phyloP scores from a whole-genome alignment of 805 yeast genomes.

The Nakazawaea holstii region DNA sequence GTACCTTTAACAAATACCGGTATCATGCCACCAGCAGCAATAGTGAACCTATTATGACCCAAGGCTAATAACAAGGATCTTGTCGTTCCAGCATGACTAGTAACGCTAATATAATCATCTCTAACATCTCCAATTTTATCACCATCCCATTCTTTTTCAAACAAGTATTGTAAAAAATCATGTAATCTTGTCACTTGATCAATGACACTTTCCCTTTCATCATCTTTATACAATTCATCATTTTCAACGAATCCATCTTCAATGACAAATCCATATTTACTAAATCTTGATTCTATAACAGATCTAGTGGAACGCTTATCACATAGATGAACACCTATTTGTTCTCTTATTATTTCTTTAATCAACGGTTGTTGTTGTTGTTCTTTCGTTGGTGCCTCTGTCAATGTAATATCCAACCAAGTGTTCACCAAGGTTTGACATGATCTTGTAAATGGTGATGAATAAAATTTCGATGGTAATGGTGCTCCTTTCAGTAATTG shows the following conservation, averaged over 20 bases:
- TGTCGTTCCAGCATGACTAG: slow-evolving; percentile 61
- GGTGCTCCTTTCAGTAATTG: slow-evolving; percentile 46
- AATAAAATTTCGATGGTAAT: slow-evolving; percentile 49
- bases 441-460: slow-evolving; percentile 62
- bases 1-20: slow-evolving; percentile 49
- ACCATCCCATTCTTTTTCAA: slow-evolving; percentile 20
- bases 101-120: slow-evolving; percentile 35
- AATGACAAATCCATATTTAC: slow-evolving; percentile 34
- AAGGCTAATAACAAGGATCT: slow-evolving; percentile 44
- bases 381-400: slow-evolving; percentile 14
- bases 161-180: slow-evolving; percentile 36
- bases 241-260: slow-evolving; percentile 42
- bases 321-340: slow-evolving; percentile 54
- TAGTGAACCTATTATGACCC: slow-evolving; percentile 50
- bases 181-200: slow-evolving; percentile 48
- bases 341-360: slow-evolving; percentile 52
- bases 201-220: slow-evolving; percentile 40
- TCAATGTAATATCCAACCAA: slow-evolving; percentile 35
- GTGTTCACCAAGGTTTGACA: slow-evolving; percentile 51
- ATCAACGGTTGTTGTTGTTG: slow-evolving; percentile 19
- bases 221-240: slow-evolving; percentile 40
- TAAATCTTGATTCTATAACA: slow-evolving; percentile 32
- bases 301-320: slow-evolving; percentile 46
- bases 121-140: slow-evolving; percentile 16
- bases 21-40: slow-evolving; percentile 64